Base-by-base conservation (phyloP, 768 basidiomycete species). In the Sutorius australiensis region DNA sequence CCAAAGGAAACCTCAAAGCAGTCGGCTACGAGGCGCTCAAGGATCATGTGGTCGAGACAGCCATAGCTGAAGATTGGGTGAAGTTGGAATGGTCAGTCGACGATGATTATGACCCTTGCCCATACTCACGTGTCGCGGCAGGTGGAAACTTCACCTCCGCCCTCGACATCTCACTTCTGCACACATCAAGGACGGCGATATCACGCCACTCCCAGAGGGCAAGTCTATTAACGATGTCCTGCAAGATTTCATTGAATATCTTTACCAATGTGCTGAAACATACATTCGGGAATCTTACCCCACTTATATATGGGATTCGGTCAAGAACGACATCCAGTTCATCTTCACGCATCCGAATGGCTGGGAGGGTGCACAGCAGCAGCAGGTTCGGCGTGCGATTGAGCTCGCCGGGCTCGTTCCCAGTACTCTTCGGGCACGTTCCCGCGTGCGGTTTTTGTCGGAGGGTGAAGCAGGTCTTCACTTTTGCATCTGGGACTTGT, bases 401-500 rank as follows among this genome's bases (percentile, higher is more conserved):
- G 55, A 61, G 37, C 24, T 21, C 17, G 68, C 68, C 3, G 62
- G 64, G 4, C 59, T 68, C 14, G 12, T 69, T 2, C 56, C 60
- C 3, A 10, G 28, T 16, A 54, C 54, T 0, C 19, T n/a, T 1
- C 44, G 49, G 7, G 61, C 53, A 1, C 55, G 46, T 37, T 40
- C 53, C 2, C 58, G 59, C 5, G 55, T 68, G 8, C 62, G 59
- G 19, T 50, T 68, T 37, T 33, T 68, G 16, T 56, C 51, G 0
- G 65, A 66, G 39, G 62, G 61, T 30, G 64, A 66, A 54, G 64
- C 64, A 3, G 57, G 55, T 46, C 43, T 65, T 27, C 61, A 63
- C 31, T 59, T 48, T 55, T 81, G 79, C 45, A 66, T 82, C n/a
- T 63, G 70, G 30, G 75, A 66, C 48, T 72, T 77, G 24, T 24